Percentiles rank a stretch among this genome's conserved stretches.
Conservation (phyloP, 2,329 filamentous ascomycete genomes). For the Apiospora kogelbergensis region DNA sequence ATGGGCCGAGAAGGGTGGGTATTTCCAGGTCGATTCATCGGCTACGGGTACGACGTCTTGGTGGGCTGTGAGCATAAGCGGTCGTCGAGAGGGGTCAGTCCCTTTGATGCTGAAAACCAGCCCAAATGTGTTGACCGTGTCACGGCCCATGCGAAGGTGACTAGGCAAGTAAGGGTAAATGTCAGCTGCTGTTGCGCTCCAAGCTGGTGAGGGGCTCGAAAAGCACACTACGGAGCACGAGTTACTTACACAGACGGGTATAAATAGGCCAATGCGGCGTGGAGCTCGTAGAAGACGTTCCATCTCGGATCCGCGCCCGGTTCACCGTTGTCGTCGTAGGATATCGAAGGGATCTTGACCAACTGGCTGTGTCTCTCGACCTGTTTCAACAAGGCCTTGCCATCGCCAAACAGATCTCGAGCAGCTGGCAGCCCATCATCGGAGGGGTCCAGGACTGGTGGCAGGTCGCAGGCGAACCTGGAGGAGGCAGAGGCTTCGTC, state of each 20-base stretch:
- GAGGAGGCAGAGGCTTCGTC: not conserved
- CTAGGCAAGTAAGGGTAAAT: slow-evolving; percentile 23
- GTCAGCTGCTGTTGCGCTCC: not conserved
- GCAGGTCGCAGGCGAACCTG: slow-evolving; percentile 30
- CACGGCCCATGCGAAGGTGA: slow-evolving; percentile 42
- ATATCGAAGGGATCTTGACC: slow-evolving; percentile 54
- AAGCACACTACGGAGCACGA: not conserved
- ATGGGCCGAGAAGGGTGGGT: slow-evolving; percentile 52
- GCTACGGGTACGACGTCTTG: slow-evolving; percentile 58
- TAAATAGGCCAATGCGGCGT: slow-evolving; percentile 44
- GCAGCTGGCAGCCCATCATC: slow-evolving; percentile 30
- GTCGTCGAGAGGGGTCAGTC: slow-evolving; percentile 50
- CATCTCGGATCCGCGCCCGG: slow-evolving; percentile 55
- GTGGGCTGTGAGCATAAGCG: slow-evolving; percentile 53
- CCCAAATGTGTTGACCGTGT: slow-evolving; percentile 62
- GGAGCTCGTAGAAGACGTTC: slow-evolving; percentile 52
- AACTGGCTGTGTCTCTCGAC: slow-evolving; percentile 40
- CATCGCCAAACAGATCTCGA: slow-evolving; percentile 26
- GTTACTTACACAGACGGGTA: slow-evolving; percentile 49
- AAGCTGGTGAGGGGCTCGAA: no score
- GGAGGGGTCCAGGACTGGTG: slow-evolving; percentile 26
- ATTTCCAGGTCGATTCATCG: slow-evolving; percentile 49
- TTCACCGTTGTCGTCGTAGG: slow-evolving; percentile 55
- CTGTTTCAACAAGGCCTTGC: slow-evolving; percentile 33
- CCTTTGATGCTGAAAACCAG: slow-evolving; percentile 61